Conservation (phyloP, 306 rosid genomes). For the Cyamopsis tetragonoloba region DNA sequence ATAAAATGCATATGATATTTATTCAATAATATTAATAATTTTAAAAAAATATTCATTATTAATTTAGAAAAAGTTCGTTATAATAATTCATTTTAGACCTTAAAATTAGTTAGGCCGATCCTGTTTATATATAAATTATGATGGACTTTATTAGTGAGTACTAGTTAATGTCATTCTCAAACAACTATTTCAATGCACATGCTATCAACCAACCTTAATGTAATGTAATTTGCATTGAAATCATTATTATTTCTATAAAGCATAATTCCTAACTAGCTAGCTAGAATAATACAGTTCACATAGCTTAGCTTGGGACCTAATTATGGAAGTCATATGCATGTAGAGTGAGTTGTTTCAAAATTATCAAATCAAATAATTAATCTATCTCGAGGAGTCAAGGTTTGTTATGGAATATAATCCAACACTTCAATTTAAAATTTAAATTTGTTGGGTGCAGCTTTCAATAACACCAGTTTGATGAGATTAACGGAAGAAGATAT, state of each 20-base stretch:
- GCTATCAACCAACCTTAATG: constrained; percentile 27
- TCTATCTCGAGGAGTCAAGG: too few species aligned
- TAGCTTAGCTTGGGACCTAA: constrained; percentile 5
- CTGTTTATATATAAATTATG: too few species aligned
- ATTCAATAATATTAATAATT: too few species aligned
- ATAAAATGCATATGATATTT: too few species aligned
- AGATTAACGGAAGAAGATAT: constrained; percentile 17
- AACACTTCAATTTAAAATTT: neutral
- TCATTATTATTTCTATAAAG: constrained; percentile 36
- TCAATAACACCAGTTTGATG: neutral
- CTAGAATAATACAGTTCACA: constrained; percentile 21
- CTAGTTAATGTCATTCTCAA: neutral
- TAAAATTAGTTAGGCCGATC: too few species aligned
- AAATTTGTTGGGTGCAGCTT: neutral
- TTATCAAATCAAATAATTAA: neutral
- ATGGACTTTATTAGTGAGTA: too few species aligned
- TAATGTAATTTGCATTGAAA: constrained; percentile 21
- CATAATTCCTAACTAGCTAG: constrained; percentile 8
- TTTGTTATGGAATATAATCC: neutral
- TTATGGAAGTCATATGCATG: constrained; percentile 6
- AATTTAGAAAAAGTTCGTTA: too few species aligned
- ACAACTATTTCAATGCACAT: constrained; percentile 41
- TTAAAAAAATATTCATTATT: too few species aligned
- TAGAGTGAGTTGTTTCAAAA: neutral
- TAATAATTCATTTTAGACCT: too few species aligned